These are phyloP conservation scores for Colletotrichum abscissum DNA, from an alignment of 2,329 filamentous ascomycete species.

Conservation along the genomic window DNA sequence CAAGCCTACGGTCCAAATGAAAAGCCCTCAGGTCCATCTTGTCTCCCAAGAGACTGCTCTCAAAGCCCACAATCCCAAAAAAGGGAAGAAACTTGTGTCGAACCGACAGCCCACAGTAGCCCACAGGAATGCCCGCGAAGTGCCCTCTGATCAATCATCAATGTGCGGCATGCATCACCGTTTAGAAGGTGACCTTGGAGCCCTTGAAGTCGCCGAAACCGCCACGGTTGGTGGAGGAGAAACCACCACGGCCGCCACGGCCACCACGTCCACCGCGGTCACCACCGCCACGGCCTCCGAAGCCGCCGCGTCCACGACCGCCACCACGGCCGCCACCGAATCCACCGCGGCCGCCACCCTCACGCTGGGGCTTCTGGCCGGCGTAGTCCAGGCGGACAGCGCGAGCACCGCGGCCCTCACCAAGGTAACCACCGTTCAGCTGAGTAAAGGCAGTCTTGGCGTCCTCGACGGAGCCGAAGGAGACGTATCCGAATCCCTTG, in stretches of 20 bases:
- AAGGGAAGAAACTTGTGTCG: constrained; percentile 51
- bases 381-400: constrained; percentile 87
- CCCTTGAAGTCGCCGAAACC: constrained; percentile 66
- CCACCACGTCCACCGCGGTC: constrained; percentile 62
- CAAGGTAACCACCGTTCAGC: constrained; percentile 74
- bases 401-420: constrained; percentile 76
- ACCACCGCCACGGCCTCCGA: constrained; percentile 61
- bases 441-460: constrained; percentile 79
- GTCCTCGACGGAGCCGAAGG: constrained; percentile 84
- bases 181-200: constrained; percentile 80
- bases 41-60: constrained; percentile 58
- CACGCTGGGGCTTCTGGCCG: constrained; percentile 69
- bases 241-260: constrained; percentile 64
- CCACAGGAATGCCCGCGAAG: constrained; percentile 58
- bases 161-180: constrained; percentile 45
- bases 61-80: constrained; percentile 61
- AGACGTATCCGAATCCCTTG: constrained; percentile 95
- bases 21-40: constrained; percentile 68
- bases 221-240: constrained; percentile 55
- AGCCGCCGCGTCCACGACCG: constrained; percentile 62
- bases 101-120: constrained; percentile 69
- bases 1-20: constrained; percentile 47
- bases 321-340: constrained; percentile 54
- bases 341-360: constrained; percentile 57
- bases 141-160: constrained; percentile 55